These are phyloP conservation scores for Cucurbita maxima DNA, from an alignment of 306 rosid species.

Conservation along the genomic window DNA sequence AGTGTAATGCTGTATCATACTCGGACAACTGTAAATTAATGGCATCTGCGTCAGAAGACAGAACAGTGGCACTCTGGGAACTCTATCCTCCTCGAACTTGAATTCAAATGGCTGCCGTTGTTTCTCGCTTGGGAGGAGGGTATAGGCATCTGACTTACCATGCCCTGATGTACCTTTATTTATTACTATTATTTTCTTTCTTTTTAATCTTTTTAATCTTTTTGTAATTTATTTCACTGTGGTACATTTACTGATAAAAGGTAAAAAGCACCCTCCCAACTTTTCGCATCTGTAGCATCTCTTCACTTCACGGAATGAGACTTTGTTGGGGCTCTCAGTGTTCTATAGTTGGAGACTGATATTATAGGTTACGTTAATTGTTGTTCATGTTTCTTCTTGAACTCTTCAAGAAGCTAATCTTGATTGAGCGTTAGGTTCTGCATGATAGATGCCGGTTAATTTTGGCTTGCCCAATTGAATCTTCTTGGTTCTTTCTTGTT, in stretches of 20 bases:
- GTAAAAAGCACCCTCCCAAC: background rate
- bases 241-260: background rate
- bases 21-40: constrained; percentile 55
- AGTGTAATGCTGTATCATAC: constrained; percentile 78
- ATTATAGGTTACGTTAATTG: background rate
- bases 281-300: background rate
- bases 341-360: background rate
- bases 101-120: constrained; percentile 6
- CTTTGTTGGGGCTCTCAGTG: background rate
- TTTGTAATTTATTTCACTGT: background rate
- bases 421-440: background rate
- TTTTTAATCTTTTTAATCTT: background rate
- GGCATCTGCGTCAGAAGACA: constrained; percentile 91
- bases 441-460: background rate
- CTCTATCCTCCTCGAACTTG: constrained; percentile 63
- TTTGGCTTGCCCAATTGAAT: background rate
- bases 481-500: background rate
- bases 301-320: background rate
- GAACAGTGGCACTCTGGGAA: constrained; percentile 81
- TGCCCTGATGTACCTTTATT: background rate
- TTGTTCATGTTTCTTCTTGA: background rate
- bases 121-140: background rate
- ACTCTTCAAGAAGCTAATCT: background rate
- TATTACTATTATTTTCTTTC: no score
- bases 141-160: background rate